Evolutionary conservation across 805 yeast species (phyloP).

Genomic region (Metschnikowia amazonensis): DNA sequence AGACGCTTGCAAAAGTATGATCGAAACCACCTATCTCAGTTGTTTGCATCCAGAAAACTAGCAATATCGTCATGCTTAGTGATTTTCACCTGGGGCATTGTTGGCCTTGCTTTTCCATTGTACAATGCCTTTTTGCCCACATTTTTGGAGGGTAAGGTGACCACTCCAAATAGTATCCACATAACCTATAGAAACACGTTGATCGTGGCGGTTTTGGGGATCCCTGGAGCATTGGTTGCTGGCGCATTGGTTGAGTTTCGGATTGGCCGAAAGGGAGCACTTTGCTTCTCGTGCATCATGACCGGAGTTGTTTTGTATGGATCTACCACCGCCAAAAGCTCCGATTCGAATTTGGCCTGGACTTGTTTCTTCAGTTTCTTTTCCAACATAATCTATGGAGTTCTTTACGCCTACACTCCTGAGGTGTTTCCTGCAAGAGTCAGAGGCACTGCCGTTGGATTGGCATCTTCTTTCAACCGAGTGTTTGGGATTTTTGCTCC

Average conservation of each 20-base stretch:
- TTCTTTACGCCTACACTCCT: slow-evolving; percentile 63
- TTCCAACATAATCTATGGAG: slow-evolving; percentile 50
- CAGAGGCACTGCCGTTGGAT: slow-evolving; percentile 57
- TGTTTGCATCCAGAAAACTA: slow-evolving; percentile 46
- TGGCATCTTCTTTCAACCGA: slow-evolving; percentile 54
- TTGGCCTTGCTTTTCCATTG: slow-evolving; percentile 24
- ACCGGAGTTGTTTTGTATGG: slow-evolving; percentile 59
- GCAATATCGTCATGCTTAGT: slow-evolving; percentile 42
- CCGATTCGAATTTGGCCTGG: slow-evolving; percentile 43
- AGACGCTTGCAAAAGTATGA: slow-evolving; percentile 21
- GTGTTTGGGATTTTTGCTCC: slow-evolving; percentile 56
- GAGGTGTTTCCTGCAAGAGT: slow-evolving; percentile 51
- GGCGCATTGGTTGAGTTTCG: slow-evolving; percentile 15
- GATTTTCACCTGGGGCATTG: slow-evolving; percentile 49
- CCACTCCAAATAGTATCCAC: slow-evolving; percentile 26
- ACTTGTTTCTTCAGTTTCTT: slow-evolving; percentile 46
- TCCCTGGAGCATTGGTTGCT: slow-evolving; percentile 15
- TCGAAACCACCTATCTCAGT: slow-evolving; percentile 38
- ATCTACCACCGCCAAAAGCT: slow-evolving; percentile 57
- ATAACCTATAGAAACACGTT: slow-evolving; percentile 23
- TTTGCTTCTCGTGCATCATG: slow-evolving; percentile 45
- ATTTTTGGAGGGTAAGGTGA: slow-evolving; percentile 44
- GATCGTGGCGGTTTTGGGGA: slow-evolving; percentile 17
- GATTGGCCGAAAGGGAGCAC: slow-evolving; percentile 17
- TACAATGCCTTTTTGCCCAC: slow-evolving; percentile 23